Evolutionary conservation across 805 yeast species (phyloP), one percentile per base, ranked within the genome.

Genomic region (Ogataea nitratoaversa): DNA sequence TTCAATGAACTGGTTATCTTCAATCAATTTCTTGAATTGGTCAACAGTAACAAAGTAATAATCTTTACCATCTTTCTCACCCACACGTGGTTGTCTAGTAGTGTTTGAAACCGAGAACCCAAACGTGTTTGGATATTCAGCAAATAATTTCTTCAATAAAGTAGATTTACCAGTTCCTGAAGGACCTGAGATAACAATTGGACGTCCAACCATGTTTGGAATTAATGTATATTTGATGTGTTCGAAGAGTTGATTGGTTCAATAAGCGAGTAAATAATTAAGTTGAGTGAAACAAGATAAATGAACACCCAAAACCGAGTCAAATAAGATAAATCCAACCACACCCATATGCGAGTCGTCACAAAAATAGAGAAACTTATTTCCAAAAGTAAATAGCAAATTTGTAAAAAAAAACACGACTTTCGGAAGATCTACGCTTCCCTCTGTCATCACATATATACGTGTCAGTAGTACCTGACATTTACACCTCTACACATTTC

Each of bases 111-210:
- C 87, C 36, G 96, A 86, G 65, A 93, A 93, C 3, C 98, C 99
- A 67, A 93, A 93, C 46, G 71, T 77, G 52, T 76, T 81, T 45
- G 99, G 99, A 65, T 63, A 89, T 63, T 91, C 98, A 34, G 84
- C 89, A 59, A 93, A 85, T 49, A 93, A 72, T 62, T 82, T 84
- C 68, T 93, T 89, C 60, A 93, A 72, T 40, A 93, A 72, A 11
- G 99, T 93, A 50, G 97, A 88, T 66, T 93, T 93, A 48, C 99
- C 99, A 29, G 97, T 74, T 32, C 91, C 96, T 37, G 96, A 87
- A 41, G 99, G 99, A 51, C 99, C 99, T 31, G 96, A 89, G 47
- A 93, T 76, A 48, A 93, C 97, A 49, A 93, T 82, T 37, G 97
- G 98, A 66, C 93, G 86, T 44, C 66, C 70, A 33, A 46, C 54